Conservation (phyloP, 164 flowering plant species). For the Stephania yunnanensis region DNA sequence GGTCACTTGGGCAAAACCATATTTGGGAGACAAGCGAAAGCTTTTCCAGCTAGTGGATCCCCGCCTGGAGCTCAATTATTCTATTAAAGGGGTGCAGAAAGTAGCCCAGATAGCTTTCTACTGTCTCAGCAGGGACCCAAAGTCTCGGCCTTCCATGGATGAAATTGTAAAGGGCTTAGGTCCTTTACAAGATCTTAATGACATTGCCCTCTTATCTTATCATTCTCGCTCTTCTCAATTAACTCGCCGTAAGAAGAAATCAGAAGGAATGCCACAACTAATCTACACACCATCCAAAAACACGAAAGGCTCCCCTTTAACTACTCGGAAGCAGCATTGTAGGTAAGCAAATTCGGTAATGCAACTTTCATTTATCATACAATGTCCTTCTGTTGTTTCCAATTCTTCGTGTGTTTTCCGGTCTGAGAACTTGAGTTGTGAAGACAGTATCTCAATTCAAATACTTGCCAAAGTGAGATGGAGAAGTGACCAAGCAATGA, state of each 20-base stretch:
- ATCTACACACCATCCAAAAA: conserved; percentile 31
- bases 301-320: conserved; percentile 49
- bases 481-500: not conserved
- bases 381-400: conserved; percentile 3
- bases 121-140: conserved; percentile 82
- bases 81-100: conserved; percentile 79
- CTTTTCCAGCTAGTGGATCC: conserved; percentile 77
- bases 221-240: conserved; percentile 63
- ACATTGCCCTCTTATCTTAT: conserved; percentile 60
- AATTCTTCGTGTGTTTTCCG: conserved; percentile 2
- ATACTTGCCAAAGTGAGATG: not conserved
- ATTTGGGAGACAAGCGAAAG: conserved; percentile 67
- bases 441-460: not conserved
- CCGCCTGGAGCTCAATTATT: conserved; percentile 73
- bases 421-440: conserved; percentile 1
- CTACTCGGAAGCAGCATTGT: conserved; percentile 39
- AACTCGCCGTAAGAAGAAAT: conserved; percentile 58
- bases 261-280: conserved; percentile 43
- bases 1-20: conserved; percentile 79
- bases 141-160: conserved; percentile 82
- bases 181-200: conserved; percentile 73
- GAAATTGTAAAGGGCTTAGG: conserved; percentile 70
- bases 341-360: conserved; percentile 18
- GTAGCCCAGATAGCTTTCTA: conserved; percentile 65
- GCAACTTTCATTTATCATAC: not conserved